Evolutionary conservation across 1,139 yeast genomes (phyloP).

Genomic region (Kodamaea suecica): DNA sequence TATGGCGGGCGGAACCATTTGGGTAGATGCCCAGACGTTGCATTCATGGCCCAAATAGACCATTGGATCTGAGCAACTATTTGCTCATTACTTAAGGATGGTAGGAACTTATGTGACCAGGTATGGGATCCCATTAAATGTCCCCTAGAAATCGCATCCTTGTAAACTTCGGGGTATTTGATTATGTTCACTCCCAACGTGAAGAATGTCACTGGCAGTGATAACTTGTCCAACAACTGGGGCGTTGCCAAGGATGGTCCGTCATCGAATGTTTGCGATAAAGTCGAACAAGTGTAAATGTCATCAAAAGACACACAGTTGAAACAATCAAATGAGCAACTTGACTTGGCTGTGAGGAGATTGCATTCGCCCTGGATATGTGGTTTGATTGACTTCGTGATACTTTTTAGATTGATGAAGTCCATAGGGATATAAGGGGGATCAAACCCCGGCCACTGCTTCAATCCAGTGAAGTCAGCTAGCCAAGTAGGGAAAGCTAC

Average conservation of each 20-base stretch:
- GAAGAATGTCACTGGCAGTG: conserved; percentile 66
- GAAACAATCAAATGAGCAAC: conserved; percentile 86
- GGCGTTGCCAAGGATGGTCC: conserved; percentile 82
- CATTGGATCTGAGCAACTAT: conserved; percentile 88
- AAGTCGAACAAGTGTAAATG: conserved; percentile 63
- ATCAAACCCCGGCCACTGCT: conserved; percentile 76
- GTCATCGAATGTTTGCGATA: conserved; percentile 91
- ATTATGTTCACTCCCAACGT: conserved; percentile 81
- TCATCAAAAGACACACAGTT: conserved; percentile 80
- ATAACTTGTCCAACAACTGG: conserved; percentile 51
- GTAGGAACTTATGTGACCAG: conserved; percentile 88
- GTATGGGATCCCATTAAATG: conserved; percentile 88
- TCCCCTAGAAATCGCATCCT: conserved; percentile 53
- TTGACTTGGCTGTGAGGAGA: conserved; percentile 30
- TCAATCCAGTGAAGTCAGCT: conserved; percentile 64
- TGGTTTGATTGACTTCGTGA: conserved; percentile 45
- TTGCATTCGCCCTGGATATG: conserved; percentile 63
- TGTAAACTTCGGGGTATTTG: conserved; percentile 70
- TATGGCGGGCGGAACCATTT: conserved; percentile 96
- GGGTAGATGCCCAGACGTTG: conserved; percentile 85
- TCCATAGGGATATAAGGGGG: conserved; percentile 87
- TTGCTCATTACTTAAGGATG: conserved; percentile 71
- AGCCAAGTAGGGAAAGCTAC: conserved; percentile 79
- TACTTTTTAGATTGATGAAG: conserved; percentile 53
- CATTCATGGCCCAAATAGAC: conserved; percentile 98